Conservation (phyloP, 2,329 filamentous ascomycete genomes). For the Fusarium denticulatum region DNA sequence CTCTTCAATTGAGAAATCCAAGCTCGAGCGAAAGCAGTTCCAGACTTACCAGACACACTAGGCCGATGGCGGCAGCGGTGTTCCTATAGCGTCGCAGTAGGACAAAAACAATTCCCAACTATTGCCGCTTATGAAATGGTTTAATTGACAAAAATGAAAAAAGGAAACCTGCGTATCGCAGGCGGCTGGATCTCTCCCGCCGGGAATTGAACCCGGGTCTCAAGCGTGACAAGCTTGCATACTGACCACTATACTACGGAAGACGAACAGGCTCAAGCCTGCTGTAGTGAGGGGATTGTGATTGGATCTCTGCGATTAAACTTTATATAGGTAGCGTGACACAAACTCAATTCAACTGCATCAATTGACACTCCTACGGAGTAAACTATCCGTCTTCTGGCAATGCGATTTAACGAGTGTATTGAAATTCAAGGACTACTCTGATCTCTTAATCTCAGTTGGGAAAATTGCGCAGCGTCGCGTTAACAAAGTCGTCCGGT, state of each 20-base stretch:
- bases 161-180: conserved; percentile 5
- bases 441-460: accelerated
- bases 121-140: too few species aligned
- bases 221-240: background rate
- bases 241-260: conserved; percentile 25
- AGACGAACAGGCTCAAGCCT: conserved; percentile 7
- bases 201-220: background rate
- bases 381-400: background rate
- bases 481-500: conserved; percentile 1
- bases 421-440: accelerated
- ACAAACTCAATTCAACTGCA: accelerated
- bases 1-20: background rate
- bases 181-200: conserved; percentile 24
- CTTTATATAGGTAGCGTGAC: accelerated
- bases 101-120: too few species aligned
- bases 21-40: accelerated
- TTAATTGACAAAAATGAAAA: background rate
- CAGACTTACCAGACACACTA: background rate
- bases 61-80: too few species aligned
- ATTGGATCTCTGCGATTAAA: accelerated
- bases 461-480: conserved; percentile 2
- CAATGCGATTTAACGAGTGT: accelerated
- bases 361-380: background rate
- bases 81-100: too few species aligned
- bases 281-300: conserved; percentile 16